These are phyloP conservation scores for Lithospermum erythrorhizon DNA, from an alignment of 257 asterid genomes.

Conservation along the genomic window DNA sequence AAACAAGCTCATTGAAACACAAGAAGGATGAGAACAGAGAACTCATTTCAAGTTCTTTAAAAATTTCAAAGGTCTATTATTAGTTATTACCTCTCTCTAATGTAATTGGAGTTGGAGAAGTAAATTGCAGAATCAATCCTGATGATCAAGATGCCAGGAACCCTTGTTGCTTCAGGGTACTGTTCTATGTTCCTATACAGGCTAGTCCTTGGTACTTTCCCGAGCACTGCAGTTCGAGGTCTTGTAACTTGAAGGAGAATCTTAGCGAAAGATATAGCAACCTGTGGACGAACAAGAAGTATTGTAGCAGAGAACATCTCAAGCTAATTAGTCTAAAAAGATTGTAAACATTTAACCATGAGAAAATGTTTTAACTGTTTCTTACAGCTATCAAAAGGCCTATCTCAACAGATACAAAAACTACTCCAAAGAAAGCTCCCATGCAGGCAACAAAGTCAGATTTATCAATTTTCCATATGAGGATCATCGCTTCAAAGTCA, in stretches of 20 bases:
- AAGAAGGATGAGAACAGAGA: background rate
- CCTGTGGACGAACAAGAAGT: constrained; percentile 18
- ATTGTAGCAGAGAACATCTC: background rate
- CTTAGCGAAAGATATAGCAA: constrained; percentile 28
- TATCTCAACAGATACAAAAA: constrained; percentile 30
- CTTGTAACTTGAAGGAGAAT: constrained; percentile 21
- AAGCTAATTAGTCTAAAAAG: background rate
- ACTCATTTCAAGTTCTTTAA: background rate
- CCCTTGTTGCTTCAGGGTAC: constrained; percentile 25
- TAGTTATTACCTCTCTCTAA: background rate
- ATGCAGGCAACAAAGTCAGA: constrained; percentile 30
- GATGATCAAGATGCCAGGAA: constrained; percentile 26
- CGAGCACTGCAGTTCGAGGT: constrained; percentile 25
- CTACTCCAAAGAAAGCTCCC: constrained; percentile 36
- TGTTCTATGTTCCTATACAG: constrained; percentile 23
- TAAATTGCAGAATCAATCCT: constrained; percentile 22
- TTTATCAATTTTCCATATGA: constrained; percentile 33
- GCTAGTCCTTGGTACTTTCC: constrained; percentile 31
- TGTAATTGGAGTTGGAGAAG: constrained; percentile 3
- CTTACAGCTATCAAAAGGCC: constrained; percentile 36
- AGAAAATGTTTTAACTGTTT: background rate
- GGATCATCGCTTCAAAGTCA: constrained; percentile 22
- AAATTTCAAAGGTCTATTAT: too few species aligned
- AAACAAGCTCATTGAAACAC: too few species aligned
- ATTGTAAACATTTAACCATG: too few species aligned